Percentiles rank a stretch among this genome's conserved stretches.
These are phyloP conservation scores for Hyphopichia homilentoma DNA, from an alignment of 805 yeast genomes.

Conservation along the genomic window DNA sequence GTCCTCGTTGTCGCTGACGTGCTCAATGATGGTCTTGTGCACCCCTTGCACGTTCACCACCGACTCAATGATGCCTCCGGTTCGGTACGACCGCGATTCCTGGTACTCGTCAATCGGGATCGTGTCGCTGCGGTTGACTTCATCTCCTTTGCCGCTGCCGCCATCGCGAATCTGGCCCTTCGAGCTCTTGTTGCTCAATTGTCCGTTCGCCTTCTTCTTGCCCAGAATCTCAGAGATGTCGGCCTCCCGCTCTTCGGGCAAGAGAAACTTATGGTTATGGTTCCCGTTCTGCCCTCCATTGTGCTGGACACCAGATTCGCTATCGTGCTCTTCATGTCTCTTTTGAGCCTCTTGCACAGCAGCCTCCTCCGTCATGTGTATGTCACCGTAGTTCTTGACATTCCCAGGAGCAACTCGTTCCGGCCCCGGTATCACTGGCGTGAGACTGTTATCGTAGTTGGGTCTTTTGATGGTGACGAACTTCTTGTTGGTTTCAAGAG, in stretches of 20 bases:
- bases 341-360: slow-evolving; percentile 28
- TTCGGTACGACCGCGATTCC: slow-evolving; percentile 37
- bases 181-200: background rate
- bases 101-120: slow-evolving; percentile 17
- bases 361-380: slow-evolving; percentile 44
- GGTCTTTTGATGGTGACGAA: slow-evolving; percentile 71
- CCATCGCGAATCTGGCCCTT: background rate
- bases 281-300: slow-evolving; percentile 8
- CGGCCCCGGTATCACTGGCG: slow-evolving; percentile 21
- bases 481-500: slow-evolving; percentile 58
- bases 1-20: slow-evolving; percentile 46
- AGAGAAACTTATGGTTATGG: slow-evolving; percentile 16
- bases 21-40: slow-evolving; percentile 80
- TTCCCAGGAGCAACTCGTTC: slow-evolving; percentile 10
- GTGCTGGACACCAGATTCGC: too few relatives aligned
- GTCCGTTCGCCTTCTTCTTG: slow-evolving; percentile 1
- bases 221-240: slow-evolving; percentile 20
- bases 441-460: slow-evolving; percentile 14
- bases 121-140: slow-evolving; percentile 6
- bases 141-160: background rate
- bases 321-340: slow-evolving; percentile 2
- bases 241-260: slow-evolving; percentile 21
- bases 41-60: slow-evolving; percentile 83
- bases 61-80: slow-evolving; percentile 74
- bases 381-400: slow-evolving; percentile 25